Evolutionary conservation across 805 yeast genomes (phyloP).

Genomic region (Scheffersomyces lignosus): DNA sequence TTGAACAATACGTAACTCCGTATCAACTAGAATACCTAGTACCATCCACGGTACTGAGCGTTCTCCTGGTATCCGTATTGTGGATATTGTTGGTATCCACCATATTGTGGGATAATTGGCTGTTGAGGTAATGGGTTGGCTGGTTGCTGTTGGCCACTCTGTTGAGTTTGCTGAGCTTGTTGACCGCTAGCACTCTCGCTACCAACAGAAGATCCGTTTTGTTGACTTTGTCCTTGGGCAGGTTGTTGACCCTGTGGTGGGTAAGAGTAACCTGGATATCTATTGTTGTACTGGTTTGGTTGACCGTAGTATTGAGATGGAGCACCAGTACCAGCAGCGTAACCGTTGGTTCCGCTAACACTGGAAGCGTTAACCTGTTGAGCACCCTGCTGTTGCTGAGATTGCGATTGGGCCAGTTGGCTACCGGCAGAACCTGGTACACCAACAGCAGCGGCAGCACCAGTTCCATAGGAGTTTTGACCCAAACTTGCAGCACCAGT

Average conservation of each 20-base stretch:
- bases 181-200: slow-evolving; percentile 11
- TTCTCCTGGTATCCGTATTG: slow-evolving; percentile 47
- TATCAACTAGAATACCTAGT: slow-evolving; percentile 21
- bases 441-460: slow-evolving; percentile 13
- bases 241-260: slow-evolving; percentile 28
- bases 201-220: slow-evolving; percentile 9
- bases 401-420: slow-evolving; percentile 3
- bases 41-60: slow-evolving; percentile 47
- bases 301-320: slow-evolving; percentile 29
- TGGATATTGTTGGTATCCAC: slow-evolving; percentile 48
- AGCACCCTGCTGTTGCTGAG: slow-evolving; percentile 5
- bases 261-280: slow-evolving; percentile 31
- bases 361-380: slow-evolving; percentile 6
- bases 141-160: slow-evolving; percentile 26
- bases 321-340: slow-evolving; percentile 12
- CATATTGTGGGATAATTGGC: slow-evolving; percentile 43
- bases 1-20: neutral
- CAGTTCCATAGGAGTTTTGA: slow-evolving; percentile 18
- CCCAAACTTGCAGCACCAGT: slow-evolving; percentile 29
- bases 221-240: slow-evolving; percentile 20
- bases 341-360: slow-evolving; percentile 3
- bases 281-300: slow-evolving; percentile 27
- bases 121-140: slow-evolving; percentile 33
- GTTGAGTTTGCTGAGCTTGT: slow-evolving; percentile 16
- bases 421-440: slow-evolving; percentile 3